phyloP scores from a whole-genome alignment of 2,329 filamentous ascomycete genomes.

The Mollisiaceae sp. region DNA sequence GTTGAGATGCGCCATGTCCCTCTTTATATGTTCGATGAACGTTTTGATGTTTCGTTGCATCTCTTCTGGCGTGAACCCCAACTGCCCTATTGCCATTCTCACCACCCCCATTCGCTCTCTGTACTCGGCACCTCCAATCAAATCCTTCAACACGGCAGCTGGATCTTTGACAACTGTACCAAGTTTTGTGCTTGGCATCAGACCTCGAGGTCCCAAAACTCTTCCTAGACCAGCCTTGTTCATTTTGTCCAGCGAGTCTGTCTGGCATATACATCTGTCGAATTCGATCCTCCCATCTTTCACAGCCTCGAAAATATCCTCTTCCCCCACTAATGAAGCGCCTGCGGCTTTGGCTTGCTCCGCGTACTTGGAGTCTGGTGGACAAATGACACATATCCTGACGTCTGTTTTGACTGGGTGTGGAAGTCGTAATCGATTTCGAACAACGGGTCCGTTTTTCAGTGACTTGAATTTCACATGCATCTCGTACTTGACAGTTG shows the following conservation, averaged over 20 bases:
- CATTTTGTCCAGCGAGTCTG: slow-evolving; percentile 75
- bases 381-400: slow-evolving; percentile 87
- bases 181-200: slow-evolving; percentile 90
- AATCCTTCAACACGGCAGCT: slow-evolving; percentile 73
- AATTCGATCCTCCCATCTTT: slow-evolving; percentile 78
- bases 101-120: slow-evolving; percentile 85
- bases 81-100: slow-evolving; percentile 86
- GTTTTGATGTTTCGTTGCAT: slow-evolving; percentile 82
- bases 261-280: slow-evolving; percentile 87
- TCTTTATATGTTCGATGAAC: slow-evolving; percentile 77
- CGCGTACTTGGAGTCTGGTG: slow-evolving; percentile 77
- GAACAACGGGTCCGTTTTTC: slow-evolving; percentile 85
- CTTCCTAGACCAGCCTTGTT: slow-evolving; percentile 81
- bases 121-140: slow-evolving; percentile 85
- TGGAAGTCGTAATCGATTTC: slow-evolving; percentile 86
- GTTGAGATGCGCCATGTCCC: slow-evolving; percentile 70
- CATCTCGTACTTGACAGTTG: slow-evolving; percentile 84
- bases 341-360: slow-evolving; percentile 78
- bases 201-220: slow-evolving; percentile 82
- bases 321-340: slow-evolving; percentile 83
- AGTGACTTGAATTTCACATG: slow-evolving; percentile 81
- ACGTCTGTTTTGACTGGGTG: slow-evolving; percentile 89
- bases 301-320: slow-evolving; percentile 82
- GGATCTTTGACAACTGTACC: slow-evolving; percentile 89
- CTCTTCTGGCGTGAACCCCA: slow-evolving; percentile 87